phyloP scores from a whole-genome alignment of 176 grass and related monocot species.

The Pontederia crassipes region DNA sequence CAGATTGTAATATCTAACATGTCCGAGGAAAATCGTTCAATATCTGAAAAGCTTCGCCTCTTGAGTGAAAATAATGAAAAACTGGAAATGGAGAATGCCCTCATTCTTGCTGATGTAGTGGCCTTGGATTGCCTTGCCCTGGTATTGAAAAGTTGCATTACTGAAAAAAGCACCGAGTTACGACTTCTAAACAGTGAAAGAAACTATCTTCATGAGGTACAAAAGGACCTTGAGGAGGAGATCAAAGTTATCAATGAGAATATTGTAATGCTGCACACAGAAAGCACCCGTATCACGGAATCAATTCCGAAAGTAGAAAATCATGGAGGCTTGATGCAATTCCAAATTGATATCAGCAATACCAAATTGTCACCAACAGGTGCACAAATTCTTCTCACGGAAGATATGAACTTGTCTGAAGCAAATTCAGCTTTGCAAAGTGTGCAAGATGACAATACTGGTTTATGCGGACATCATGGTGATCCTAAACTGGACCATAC shows the following conservation, averaged over 20 bases:
- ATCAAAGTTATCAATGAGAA: constrained; percentile 50
- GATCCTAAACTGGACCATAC: background rate
- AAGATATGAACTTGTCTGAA: constrained; percentile 39
- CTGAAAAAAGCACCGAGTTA: constrained; percentile 49
- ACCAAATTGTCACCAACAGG: constrained; percentile 28
- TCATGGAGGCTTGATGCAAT: constrained; percentile 1
- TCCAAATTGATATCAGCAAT: constrained; percentile 49
- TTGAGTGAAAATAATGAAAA: constrained; percentile 31
- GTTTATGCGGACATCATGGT: constrained; percentile 37
- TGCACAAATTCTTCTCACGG: constrained; percentile 19
- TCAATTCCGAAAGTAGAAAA: background rate
- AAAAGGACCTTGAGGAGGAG: constrained; percentile 43
- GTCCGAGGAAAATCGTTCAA: constrained; percentile 52
- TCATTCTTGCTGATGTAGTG: constrained; percentile 42
- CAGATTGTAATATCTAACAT: constrained; percentile 61
- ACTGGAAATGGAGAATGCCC: constrained; percentile 38
- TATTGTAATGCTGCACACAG: constrained; percentile 40
- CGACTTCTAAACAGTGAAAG: constrained; percentile 26
- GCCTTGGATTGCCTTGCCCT: constrained; percentile 48
- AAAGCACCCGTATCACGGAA: constrained; percentile 38
- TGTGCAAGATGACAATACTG: constrained; percentile 21
- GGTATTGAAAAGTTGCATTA: constrained; percentile 42
- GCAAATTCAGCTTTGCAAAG: constrained; percentile 36
- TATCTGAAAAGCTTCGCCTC: constrained; percentile 44
- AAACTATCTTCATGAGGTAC: constrained; percentile 38